A percentile compares a stretch with the other conserved stretches of the same genome.
These are phyloP conservation scores for Chimonanthus salicifolius DNA, from an alignment of 164 flowering plant species.

Conservation along the genomic window DNA sequence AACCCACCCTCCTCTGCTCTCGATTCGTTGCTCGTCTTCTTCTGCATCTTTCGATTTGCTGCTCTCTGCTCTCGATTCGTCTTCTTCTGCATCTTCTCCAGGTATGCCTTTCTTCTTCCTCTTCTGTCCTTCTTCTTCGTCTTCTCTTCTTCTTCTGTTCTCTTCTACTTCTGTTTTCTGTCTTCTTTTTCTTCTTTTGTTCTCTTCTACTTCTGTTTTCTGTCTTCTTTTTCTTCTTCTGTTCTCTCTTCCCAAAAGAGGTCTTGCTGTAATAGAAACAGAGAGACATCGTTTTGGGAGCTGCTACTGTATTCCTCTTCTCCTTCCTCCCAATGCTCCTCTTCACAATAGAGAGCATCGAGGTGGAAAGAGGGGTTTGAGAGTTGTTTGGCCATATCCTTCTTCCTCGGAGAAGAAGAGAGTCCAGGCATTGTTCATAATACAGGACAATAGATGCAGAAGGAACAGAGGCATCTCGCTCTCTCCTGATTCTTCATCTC, in stretches of 20 bases:
- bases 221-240: too few relatives aligned
- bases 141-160: too few relatives aligned
- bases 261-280: not conserved
- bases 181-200: too few relatives aligned
- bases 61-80: too few relatives aligned
- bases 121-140: too few relatives aligned
- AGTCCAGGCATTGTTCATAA: slow-evolving; percentile 6
- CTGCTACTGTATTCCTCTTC: not conserved
- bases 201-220: too few relatives aligned
- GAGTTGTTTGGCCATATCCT: slow-evolving; percentile 22
- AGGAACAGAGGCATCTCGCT: not conserved
- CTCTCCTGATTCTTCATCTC: not conserved
- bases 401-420: slow-evolving; percentile 54
- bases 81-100: too few relatives aligned
- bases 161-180: too few relatives aligned
- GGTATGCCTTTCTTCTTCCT: too few relatives aligned
- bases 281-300: not conserved
- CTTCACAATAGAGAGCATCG: slow-evolving; percentile 58
- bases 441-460: slow-evolving; percentile 1
- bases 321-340: slow-evolving; percentile 18
- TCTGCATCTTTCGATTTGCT: too few relatives aligned
- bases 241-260: slow-evolving; percentile 30
- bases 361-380: slow-evolving; percentile 18
- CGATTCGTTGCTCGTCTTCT: too few relatives aligned
- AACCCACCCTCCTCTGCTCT: too few relatives aligned